phyloP scores from a whole-genome alignment of 2,329 filamentous ascomycete species.

The Arthrobotrys sinensis region DNA sequence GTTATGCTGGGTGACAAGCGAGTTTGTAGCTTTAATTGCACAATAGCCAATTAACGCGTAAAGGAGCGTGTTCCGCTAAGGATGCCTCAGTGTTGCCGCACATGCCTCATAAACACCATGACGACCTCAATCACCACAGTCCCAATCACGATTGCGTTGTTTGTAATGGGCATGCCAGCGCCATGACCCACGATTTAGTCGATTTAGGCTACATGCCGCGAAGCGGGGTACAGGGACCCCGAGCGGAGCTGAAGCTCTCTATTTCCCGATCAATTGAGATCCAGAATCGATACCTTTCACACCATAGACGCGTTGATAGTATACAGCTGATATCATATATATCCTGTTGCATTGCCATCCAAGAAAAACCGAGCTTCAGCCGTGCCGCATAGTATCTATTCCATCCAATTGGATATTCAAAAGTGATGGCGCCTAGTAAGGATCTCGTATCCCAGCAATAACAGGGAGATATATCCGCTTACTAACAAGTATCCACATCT shows the following conservation, averaged over 20 bases:
- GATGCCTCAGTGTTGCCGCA: constrained; percentile 1
- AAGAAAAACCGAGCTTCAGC: constrained; percentile 1
- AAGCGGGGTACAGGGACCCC: constrained; percentile 11
- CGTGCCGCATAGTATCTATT: constrained; percentile 1
- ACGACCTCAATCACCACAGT: neutral
- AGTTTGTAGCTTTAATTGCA: constrained; percentile 7
- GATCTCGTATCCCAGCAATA: constrained; percentile 17
- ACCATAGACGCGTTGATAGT: neutral
- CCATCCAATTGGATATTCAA: constrained; percentile 14
- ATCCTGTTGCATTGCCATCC: neutral
- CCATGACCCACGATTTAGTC: constrained; percentile 12
- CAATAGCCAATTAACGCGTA: constrained; percentile 29
- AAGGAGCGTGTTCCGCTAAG: constrained; percentile 8
- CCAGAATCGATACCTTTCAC: neutral
- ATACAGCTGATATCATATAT: neutral
- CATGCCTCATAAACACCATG: constrained; percentile 19
- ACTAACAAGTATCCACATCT: constrained; percentile 6
- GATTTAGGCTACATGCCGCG: constrained; percentile 4
- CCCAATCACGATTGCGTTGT: constrained; percentile 29
- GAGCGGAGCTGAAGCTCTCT: constrained; percentile 16
- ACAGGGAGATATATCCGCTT: constrained; percentile 7
- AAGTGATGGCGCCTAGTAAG: constrained; percentile 17
- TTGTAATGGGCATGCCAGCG: constrained; percentile 12
- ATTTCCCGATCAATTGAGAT: neutral
- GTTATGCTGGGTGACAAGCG: neutral